Conservation (phyloP, 163 green algal species). For the Coccomyxa subellipsoidea region DNA sequence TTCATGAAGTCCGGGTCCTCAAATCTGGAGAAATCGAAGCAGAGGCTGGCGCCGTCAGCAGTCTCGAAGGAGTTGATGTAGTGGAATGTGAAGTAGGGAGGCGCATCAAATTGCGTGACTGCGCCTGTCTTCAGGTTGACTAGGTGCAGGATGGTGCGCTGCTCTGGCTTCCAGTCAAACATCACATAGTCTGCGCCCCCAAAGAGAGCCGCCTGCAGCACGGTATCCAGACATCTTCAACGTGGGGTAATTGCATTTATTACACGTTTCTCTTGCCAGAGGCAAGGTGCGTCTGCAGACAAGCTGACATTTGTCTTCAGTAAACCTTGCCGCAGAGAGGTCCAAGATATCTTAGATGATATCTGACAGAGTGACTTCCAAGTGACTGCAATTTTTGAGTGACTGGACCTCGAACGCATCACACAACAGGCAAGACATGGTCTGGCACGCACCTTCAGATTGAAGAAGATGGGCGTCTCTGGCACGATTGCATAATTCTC, state of each 20-base stretch:
- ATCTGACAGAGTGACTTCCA: no score
- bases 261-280: no score
- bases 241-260: no score
- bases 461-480: conserved; percentile 68
- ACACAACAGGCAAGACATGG: not conserved
- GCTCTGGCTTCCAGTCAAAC: conserved; percentile 70
- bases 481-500: conserved; percentile 58
- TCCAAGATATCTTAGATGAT: no score
- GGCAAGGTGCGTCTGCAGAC: no score
- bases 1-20: conserved; percentile 60
- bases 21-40: conserved; percentile 51
- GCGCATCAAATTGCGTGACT: conserved; percentile 13
- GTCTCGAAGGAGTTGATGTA: conserved; percentile 52
- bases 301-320: no score
- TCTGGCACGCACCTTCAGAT: conserved; percentile 32
- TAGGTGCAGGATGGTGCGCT: conserved; percentile 54
- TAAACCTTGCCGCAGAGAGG: no score
- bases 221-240: no score
- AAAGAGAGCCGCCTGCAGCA: conserved; percentile 16
- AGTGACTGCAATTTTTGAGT: no score
- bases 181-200: conserved; percentile 44
- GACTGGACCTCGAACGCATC: no score
- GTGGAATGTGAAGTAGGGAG: conserved; percentile 75
- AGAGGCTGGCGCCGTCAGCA: conserved; percentile 26
- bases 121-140: conserved; percentile 46